These are phyloP conservation scores for Amylocarpus encephaloides DNA, from an alignment of 2,329 filamentous ascomycete genomes.

Conservation along the genomic window DNA sequence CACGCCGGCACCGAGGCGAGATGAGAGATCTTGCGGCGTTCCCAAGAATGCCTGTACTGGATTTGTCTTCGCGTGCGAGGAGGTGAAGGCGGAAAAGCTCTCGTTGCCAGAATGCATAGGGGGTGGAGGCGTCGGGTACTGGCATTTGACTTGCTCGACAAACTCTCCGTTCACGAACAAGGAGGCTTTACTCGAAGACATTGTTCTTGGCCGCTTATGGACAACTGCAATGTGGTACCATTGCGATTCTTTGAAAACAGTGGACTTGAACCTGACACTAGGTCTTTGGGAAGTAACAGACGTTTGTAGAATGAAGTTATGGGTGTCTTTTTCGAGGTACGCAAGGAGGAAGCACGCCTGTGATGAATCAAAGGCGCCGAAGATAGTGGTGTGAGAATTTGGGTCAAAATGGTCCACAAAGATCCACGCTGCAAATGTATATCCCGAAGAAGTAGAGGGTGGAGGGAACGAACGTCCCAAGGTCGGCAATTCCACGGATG, in stretches of 20 bases:
- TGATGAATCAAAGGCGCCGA: constrained; percentile 85
- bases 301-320: constrained; percentile 91
- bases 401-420: constrained; percentile 81
- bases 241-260: constrained; percentile 63
- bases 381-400: constrained; percentile 84
- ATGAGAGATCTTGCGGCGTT: constrained; percentile 81
- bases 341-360: constrained; percentile 92
- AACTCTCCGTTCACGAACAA: constrained; percentile 93
- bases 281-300: constrained; percentile 80
- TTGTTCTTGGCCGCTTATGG: constrained; percentile 71
- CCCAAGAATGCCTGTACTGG: constrained; percentile 89
- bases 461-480: constrained; percentile 82
- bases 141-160: constrained; percentile 82
- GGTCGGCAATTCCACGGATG: constrained; percentile 84
- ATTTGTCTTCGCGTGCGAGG: constrained; percentile 50
- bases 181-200: constrained; percentile 71
- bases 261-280: constrained; percentile 87
- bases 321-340: constrained; percentile 89
- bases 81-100: constrained; percentile 64
- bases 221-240: constrained; percentile 96
- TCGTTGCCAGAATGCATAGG: constrained; percentile 56
- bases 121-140: constrained; percentile 74
- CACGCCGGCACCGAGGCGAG: constrained; percentile 64
- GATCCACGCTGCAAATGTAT: constrained; percentile 86
- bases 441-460: constrained; percentile 65